Evolutionary conservation across 2,329 filamentous ascomycete genomes (phyloP).

Genomic region (Ceratocystis cubensis): DNA sequence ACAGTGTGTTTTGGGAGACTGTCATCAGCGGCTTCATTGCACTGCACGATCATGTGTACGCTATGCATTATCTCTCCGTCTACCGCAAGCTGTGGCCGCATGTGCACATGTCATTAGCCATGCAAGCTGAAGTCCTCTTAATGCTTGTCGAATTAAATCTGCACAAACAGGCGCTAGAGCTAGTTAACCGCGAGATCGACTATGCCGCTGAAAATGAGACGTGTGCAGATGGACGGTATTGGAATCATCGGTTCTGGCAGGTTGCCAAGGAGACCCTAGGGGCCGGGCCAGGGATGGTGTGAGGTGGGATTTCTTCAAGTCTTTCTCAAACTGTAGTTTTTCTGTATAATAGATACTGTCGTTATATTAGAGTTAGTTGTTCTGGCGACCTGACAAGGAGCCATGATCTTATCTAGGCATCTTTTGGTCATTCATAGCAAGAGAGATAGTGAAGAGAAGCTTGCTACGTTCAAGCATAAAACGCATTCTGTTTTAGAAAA

Average conservation of each 20-base stretch:
- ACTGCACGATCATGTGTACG: constrained; percentile 37
- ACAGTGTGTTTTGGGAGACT: constrained; percentile 58
- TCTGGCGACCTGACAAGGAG: no score
- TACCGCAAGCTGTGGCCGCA: constrained; percentile 36
- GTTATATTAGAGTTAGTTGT: no score
- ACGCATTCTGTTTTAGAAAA: background rate
- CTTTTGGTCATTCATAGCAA: no score
- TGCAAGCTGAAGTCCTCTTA: constrained; percentile 34
- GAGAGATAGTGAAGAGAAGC: no score
- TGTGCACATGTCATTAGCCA: constrained; percentile 31
- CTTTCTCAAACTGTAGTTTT: no score
- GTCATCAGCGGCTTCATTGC: constrained; percentile 54
- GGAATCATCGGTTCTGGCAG: constrained; percentile 41
- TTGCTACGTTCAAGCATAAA: no score
- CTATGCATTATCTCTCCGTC: constrained; percentile 31
- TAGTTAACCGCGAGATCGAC: constrained; percentile 28
- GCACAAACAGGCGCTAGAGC: constrained; percentile 26
- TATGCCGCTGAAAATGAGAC: constrained; percentile 21
- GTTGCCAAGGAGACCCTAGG: constrained; percentile 30
- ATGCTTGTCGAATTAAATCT: constrained; percentile 26
- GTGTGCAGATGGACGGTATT: constrained; percentile 29
- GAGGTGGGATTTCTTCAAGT: background rate
- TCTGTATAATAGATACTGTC: no score
- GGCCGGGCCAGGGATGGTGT: background rate
- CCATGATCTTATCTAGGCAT: no score